Percentiles rank a stretch among this genome's conserved stretches.
Evolutionary conservation across 106 monocot species (phyloP).

Genomic region (Vanilla planifolia): DNA sequence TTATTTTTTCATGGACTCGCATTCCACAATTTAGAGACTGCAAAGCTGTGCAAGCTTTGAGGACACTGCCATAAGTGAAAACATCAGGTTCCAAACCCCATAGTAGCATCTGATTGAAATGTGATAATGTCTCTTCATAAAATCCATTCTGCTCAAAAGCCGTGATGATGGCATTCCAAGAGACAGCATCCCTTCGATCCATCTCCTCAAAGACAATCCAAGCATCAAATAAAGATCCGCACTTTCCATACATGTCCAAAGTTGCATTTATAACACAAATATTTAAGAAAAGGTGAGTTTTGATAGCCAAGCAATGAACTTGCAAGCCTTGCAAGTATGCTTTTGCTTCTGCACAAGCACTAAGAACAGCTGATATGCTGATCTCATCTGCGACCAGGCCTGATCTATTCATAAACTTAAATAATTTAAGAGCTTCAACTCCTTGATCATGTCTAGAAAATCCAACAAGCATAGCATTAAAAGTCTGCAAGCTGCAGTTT

Average conservation of each 20-base stretch:
- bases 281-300: conserved; percentile 32
- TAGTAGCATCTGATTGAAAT: conserved; percentile 54
- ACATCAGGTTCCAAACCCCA: conserved; percentile 67
- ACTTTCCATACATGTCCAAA: conserved; percentile 95
- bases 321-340: conserved; percentile 51
- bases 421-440: conserved; percentile 49
- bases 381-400: conserved; percentile 45
- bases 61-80: conserved; percentile 88
- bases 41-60: conserved; percentile 80
- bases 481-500: conserved; percentile 36
- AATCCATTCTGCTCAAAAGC: conserved; percentile 75
- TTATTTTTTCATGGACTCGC: conserved; percentile 51
- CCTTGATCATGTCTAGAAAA: conserved; percentile 33
- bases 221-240: conserved; percentile 43
- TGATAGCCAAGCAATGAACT: conserved; percentile 59
- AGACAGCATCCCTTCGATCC: conserved; percentile 51
- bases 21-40: conserved; percentile 42
- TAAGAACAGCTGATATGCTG: conserved; percentile 69
- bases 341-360: conserved; percentile 73
- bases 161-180: conserved; percentile 80
- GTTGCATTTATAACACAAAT: conserved; percentile 66
- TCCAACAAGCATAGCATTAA: conserved; percentile 84
- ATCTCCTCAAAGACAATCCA: conserved; percentile 46
- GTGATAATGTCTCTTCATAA: conserved; percentile 53
- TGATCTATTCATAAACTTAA: conserved; percentile 46